These are phyloP conservation scores for Cordyceps javanica DNA, from an alignment of 2,329 filamentous ascomycete species.

Conservation along the genomic window DNA sequence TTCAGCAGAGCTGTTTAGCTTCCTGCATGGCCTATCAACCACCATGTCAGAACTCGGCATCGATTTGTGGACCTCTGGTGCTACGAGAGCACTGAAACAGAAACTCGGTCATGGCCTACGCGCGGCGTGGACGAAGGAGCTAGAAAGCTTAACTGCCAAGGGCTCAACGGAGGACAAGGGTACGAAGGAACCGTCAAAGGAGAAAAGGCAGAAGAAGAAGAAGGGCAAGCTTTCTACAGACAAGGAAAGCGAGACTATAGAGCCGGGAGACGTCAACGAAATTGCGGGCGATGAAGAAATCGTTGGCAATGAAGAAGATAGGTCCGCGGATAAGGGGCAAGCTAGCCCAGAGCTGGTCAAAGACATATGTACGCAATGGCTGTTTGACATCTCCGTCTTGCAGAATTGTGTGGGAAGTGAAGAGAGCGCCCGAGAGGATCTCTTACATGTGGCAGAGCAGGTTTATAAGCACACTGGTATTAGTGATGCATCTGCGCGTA, in stretches of 20 bases:
- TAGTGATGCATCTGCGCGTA: conserved; percentile 39
- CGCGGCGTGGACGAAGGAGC: conserved; percentile 39
- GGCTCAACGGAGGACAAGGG: conserved; percentile 14
- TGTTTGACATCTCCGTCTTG: conserved; percentile 54
- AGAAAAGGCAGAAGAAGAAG: conserved; percentile 15
- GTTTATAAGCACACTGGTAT: conserved; percentile 41
- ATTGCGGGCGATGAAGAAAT: conserved; percentile 9
- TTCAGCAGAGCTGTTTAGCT: conserved; percentile 65
- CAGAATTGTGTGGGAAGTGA: conserved; percentile 36
- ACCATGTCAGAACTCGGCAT: conserved; percentile 65
- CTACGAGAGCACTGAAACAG: conserved; percentile 58
- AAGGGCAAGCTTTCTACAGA: conserved; percentile 14
- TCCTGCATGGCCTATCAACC: conserved; percentile 58
- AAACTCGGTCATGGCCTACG: conserved; percentile 45
- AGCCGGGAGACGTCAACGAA: conserved; percentile 7
- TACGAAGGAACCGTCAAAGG: not conserved
- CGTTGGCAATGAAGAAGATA: not conserved
- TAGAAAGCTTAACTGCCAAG: conserved; percentile 26
- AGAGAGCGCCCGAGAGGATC: conserved; percentile 20
- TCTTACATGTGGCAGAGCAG: conserved; percentile 41
- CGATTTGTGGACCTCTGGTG: conserved; percentile 74
- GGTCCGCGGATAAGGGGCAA: not conserved
- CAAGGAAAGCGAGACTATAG: conserved; percentile 13
- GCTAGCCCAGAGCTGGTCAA: conserved; percentile 23
- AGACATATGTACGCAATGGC: conserved; percentile 53